These are phyloP conservation scores for Simmondsia chinensis DNA, from an alignment of 148 eudicot genomes.

Conservation along the genomic window DNA sequence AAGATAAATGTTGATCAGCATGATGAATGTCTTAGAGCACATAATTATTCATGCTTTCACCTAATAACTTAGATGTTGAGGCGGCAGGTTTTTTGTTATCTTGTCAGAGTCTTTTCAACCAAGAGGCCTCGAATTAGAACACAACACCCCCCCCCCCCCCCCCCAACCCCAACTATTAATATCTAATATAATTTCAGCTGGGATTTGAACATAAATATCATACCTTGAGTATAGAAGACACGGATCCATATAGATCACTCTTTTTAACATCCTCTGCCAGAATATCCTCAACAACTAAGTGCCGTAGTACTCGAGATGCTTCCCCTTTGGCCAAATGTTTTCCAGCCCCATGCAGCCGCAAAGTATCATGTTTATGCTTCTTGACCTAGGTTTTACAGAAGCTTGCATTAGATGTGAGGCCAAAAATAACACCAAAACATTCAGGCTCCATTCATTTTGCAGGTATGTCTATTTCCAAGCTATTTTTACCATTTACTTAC, in stretches of 20 bases:
- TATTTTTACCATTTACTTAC: background rate
- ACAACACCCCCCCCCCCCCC: too few relatives aligned
- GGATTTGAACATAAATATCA: background rate
- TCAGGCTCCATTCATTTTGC: too few relatives aligned
- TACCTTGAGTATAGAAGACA: slow-evolving; percentile 79
- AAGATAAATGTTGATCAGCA: background rate
- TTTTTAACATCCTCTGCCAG: slow-evolving; percentile 85
- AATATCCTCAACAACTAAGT: slow-evolving; percentile 77
- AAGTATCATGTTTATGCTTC: slow-evolving; percentile 59
- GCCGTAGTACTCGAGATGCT: slow-evolving; percentile 84
- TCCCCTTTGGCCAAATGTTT: slow-evolving; percentile 83
- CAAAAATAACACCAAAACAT: too few relatives aligned
- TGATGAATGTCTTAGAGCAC: background rate
- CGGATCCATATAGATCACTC: slow-evolving; percentile 85
- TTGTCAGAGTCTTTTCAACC: too few relatives aligned
- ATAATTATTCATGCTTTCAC: too few relatives aligned
- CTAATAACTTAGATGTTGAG: too few relatives aligned
- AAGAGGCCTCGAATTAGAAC: too few relatives aligned
- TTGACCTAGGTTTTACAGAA: slow-evolving; percentile 46
- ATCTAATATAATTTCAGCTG: background rate
- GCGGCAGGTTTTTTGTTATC: too few relatives aligned
- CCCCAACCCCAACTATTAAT: too few relatives aligned
- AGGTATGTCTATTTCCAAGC: too few relatives aligned
- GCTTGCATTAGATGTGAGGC: slow-evolving; percentile 5
- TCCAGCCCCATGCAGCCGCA: slow-evolving; percentile 87